Percentiles rank a stretch among this genome's conserved stretches.
These are phyloP conservation scores for Hyphopichia burtonii DNA, from an alignment of 1,139 yeast genomes.

Conservation along the genomic window DNA sequence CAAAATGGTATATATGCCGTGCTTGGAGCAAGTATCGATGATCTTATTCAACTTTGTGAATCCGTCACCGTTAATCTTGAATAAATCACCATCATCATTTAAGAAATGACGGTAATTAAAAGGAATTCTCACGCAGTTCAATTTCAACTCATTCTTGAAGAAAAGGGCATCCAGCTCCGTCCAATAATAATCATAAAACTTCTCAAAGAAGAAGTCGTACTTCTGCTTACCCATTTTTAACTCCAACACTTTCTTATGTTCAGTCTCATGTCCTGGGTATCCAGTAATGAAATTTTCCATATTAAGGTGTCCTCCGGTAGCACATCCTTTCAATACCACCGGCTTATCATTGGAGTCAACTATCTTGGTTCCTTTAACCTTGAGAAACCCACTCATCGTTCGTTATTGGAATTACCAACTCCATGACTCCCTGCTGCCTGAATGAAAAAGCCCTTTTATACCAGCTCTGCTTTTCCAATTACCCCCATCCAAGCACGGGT, in stretches of 20 bases:
- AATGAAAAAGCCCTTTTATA: too few species aligned
- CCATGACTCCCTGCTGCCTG: too few species aligned
- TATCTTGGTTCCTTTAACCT: conserved; percentile 37
- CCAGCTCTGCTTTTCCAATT: too few species aligned
- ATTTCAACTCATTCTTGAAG: conserved; percentile 33
- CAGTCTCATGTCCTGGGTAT: conserved; percentile 49
- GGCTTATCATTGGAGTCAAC: conserved; percentile 33
- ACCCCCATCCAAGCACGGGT: too few species aligned
- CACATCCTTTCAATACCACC: conserved; percentile 39
- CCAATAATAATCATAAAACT: conserved; percentile 49
- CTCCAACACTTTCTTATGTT: conserved; percentile 37
- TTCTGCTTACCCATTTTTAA: conserved; percentile 40
- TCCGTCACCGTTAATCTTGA: conserved; percentile 36
- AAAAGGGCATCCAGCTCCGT: conserved; percentile 44
- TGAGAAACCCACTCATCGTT: conserved; percentile 12
- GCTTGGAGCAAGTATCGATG: conserved; percentile 36
- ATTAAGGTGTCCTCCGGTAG: conserved; percentile 47
- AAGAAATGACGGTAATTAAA: conserved; percentile 48
- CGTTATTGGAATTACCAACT: background rate
- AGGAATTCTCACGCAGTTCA: conserved; percentile 46
- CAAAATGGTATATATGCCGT: conserved; percentile 41
- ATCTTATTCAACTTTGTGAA: conserved; percentile 39
- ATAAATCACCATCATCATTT: conserved; percentile 40
- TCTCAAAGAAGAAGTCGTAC: conserved; percentile 43
- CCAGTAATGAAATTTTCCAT: conserved; percentile 54